Evolutionary conservation across 2,329 filamentous ascomycete species (phyloP), one percentile per base, ranked within the genome.

Genomic region (Diplodia corticola): DNA sequence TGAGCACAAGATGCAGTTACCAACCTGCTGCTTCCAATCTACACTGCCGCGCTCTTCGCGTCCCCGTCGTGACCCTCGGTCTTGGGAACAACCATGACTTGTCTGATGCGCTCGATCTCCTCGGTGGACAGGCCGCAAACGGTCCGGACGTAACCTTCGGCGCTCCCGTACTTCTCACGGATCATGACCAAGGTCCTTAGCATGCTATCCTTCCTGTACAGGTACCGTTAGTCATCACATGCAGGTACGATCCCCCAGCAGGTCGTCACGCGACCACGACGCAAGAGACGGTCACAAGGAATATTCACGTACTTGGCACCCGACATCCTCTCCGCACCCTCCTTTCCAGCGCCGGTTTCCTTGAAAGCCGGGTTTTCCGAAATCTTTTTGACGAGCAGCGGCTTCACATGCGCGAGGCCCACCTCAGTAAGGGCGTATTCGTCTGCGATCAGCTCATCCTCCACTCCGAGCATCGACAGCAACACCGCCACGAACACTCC

Each of bases 361-460:
- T 67, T 17, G 13, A 89, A 76, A 9, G 81, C 80, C 0, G 83
- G 60, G 10, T 17, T 83, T 57, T 84, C 81, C 64, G 80, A 78
- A 69, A 85, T 76, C 51, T 87, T 72, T n/a, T 80, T 79, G 10
- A 79, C 70, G 4, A 64, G 1, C 15, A 33, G 44, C 9, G 70
- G 72, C 0, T n/a, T 40, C 33, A 69, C 48, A n/a, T 72, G 63
- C 20, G 68, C 55, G 0, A 65, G 24, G 60, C 90, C 89, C 1
- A 81, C 70, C 60, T 91, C 86, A 0, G 89, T 91, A 10, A 91
- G 79, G 17, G 83, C 80, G 74, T 93, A 93, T 75, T 93, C 91
- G 10, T 83, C 76, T 0, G 88, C 89, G 30, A 78, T 75, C 1
- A 57, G n/a, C 83, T 89, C 80, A 69, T 87, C 83, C 1, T 81